Base-by-base conservation (phyloP, 2,329 filamentous ascomycete species). In the Claviceps maximensis region DNA sequence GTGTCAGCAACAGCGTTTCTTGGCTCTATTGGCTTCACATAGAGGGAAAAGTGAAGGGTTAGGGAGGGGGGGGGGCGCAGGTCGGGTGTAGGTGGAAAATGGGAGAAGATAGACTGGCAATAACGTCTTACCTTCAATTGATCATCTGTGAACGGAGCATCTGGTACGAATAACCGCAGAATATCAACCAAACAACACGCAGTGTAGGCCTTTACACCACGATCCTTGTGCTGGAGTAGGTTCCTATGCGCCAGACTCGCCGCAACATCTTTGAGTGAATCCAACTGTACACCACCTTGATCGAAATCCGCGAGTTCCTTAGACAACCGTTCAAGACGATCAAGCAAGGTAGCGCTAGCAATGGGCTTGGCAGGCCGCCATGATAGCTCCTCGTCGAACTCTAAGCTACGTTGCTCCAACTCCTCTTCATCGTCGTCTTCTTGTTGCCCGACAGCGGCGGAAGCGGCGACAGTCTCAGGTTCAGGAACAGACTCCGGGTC, bases 281-380 rank as follows among this genome's bases (percentile, higher is more conserved):
- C 81, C 60, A 86, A 81, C 55, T 95, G 83, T 54, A 85, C 82
- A 54, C 85, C 84, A 61, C 95, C 90, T 68, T 97, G 90, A 56
- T 95, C 90, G 62, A 95, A 80, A 54, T 86, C 83, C 57, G 82
- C 78, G 58, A 98, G 78, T 75, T 98, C 91, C 62, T 86, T 83
- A 57, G 84, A 84, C 33, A 98, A 79, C 51, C 79, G 74, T 67
- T 91, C 86, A 51, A 98, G 80, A 49, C 93, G 84, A 63, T 82
- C 79, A 59, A 96, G 75, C 50, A 98, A 80, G 59, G 90, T 89
- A 58, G 80, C 83, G 48, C 90, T 87, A 40, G 86, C 75, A 63
- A 98, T 95, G 51, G 89, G 82, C 69, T 88, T 93, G 55, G 91
- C 93, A 45, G 90, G 88, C 65, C 86, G 86, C 87, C 93, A 96